Evolutionary conservation across 139 green algal genomes (phyloP), one percentile per base, ranked within the genome.

Genomic region (Chlorella vulgaris): DNA sequence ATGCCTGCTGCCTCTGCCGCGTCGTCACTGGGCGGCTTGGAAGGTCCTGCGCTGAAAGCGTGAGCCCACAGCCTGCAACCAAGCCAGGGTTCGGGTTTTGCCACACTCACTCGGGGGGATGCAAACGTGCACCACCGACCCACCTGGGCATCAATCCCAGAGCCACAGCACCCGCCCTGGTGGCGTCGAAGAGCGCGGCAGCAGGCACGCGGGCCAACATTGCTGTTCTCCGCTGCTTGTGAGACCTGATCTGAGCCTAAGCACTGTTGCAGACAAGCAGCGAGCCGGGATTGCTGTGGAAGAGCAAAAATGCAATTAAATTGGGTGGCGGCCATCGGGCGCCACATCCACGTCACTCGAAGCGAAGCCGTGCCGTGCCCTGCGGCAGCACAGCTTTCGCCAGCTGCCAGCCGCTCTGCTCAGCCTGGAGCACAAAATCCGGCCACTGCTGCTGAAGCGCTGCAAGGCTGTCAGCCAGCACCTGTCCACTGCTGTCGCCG

Each of bases 341-440:
- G 15, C 47, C 47, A 55, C 47, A 24, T 55, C n/a, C 15, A 42
- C 4, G 3, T 65, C 50, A 78, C 73, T 79, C 73, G 0, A 79
- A 43, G 3, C 68, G 78, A 65, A 83, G 33, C 21, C 51, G 65
- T 0, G 78, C 67, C 36, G 7, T 15, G 21, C 78, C 67, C 38
- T 43, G 36, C 0, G 53, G 68, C 78, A 83, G 65, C 35, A 83
- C 51, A 3, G 78, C 29, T 36, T 50, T 43, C n/a, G 70, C 68
- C 31, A 88, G 74, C 24, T 85, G 39, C 82, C 84, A 88, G 4
- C 84, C 82, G 43, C 69, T n/a, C 31, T 31, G 53, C 0, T 50
- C 18, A 24, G 85, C 70, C 74, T 51, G 22, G n/a, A 33, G 19
- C 31, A 71, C 35, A 31, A 90, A 89, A 36, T 71, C 62, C 0